These are phyloP conservation scores for Ophiostoma sp. DNA, from an alignment of 2,329 filamentous ascomycete genomes.

Conservation along the genomic window DNA sequence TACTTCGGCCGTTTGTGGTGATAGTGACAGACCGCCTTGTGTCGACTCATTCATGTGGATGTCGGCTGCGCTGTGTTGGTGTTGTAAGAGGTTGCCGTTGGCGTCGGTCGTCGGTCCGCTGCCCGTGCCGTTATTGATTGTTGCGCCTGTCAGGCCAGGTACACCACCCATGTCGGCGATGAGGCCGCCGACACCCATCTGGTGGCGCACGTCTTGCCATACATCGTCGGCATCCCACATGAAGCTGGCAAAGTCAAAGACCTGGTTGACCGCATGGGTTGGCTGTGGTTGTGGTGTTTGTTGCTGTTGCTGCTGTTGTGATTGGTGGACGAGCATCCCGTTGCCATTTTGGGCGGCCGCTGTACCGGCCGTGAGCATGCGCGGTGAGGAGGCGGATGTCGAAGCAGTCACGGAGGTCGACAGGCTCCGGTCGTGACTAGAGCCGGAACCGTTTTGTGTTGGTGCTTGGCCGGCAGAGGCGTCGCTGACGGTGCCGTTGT, in stretches of 20 bases:
- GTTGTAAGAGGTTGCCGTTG: background rate
- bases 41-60: background rate
- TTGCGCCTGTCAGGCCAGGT: constrained; percentile 12
- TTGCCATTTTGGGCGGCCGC: background rate
- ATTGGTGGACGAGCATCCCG: background rate
- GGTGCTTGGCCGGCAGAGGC: background rate
- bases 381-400: background rate
- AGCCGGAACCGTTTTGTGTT: background rate
- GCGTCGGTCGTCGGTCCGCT: constrained; percentile 12
- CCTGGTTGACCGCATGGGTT: constrained; percentile 41
- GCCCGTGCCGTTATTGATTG: constrained; percentile 30
- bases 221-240: constrained; percentile 47
- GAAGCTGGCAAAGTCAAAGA: constrained; percentile 51
- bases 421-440: background rate
- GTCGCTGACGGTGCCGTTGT: background rate
- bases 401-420: background rate
- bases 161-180: constrained; percentile 12
- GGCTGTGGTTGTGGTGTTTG: background rate
- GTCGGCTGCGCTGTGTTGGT: background rate
- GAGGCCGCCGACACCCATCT: constrained; percentile 10
- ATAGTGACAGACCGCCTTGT: constrained; percentile 26
- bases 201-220: constrained; percentile 36
- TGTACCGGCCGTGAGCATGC: background rate
- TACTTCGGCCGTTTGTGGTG: constrained; percentile 14
- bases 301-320: background rate